phyloP scores from a whole-genome alignment of 257 asterid species.

The Penstemon eatonii region DNA sequence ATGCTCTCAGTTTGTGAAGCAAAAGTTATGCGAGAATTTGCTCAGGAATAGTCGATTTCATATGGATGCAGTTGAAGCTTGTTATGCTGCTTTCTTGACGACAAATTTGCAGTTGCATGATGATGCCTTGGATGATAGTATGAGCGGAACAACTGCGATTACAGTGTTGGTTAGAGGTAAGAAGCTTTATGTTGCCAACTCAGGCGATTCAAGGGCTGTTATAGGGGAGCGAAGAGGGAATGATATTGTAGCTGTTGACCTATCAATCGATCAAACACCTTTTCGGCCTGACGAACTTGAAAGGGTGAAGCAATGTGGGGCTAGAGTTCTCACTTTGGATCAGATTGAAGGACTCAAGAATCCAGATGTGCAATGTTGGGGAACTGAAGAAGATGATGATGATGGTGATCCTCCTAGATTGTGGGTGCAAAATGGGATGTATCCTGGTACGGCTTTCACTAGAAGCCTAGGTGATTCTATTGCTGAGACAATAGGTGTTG shows the following conservation, averaged over 20 bases:
- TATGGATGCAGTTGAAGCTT: slow-evolving; percentile 78
- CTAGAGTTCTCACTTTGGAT: slow-evolving; percentile 93
- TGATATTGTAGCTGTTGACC: slow-evolving; percentile 74
- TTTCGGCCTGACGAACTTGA: slow-evolving; percentile 82
- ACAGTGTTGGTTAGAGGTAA: slow-evolving; percentile 78
- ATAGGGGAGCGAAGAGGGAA: slow-evolving; percentile 75
- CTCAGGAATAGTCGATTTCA: slow-evolving; percentile 65
- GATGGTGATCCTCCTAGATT: slow-evolving; percentile 98
- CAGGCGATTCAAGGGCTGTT: slow-evolving; percentile 95
- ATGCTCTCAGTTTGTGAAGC: slow-evolving; percentile 86
- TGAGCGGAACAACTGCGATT: slow-evolving; percentile 97
- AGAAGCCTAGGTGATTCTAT: slow-evolving; percentile 95
- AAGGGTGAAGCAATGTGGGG: slow-evolving; percentile 91
- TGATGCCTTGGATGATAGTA: slow-evolving; percentile 84
- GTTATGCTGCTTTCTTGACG: slow-evolving; percentile 69
- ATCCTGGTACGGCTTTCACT: slow-evolving; percentile 98
- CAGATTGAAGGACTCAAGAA: slow-evolving; percentile 95
- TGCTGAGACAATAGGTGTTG: slow-evolving; percentile 93
- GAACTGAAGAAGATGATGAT: slow-evolving; percentile 92
- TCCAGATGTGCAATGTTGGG: slow-evolving; percentile 88
- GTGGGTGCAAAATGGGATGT: slow-evolving; percentile 98
- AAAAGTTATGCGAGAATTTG: slow-evolving; percentile 82
- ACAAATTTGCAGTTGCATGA: slow-evolving; percentile 81
- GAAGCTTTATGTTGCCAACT: slow-evolving; percentile 73
- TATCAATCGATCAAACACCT: slow-evolving; percentile 91